Base-by-base conservation (phyloP, 2,329 filamentous ascomycete genomes). In the Penicillium hesseltinei region DNA sequence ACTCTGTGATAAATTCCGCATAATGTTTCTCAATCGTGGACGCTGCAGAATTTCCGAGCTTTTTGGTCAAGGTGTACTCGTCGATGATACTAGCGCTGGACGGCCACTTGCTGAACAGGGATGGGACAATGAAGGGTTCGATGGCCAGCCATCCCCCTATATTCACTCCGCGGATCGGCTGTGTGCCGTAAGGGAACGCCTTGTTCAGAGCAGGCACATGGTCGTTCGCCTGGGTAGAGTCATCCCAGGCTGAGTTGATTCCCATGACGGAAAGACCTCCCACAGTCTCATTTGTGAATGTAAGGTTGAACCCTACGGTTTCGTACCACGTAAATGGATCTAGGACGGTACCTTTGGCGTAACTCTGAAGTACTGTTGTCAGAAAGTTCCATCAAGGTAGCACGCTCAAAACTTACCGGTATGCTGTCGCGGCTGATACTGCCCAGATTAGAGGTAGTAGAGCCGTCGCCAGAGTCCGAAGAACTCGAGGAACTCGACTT, bases 51-150 rank as follows among this genome's bases (percentile, higher is more conserved):
- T 83, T 71, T 0, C 91, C 93, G 1, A 97, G 82, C 62, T 89
- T 82, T 44, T 80, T 75, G 59, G 85, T 86, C 25, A 97, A 80
- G 0, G 90, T 96, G 75, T 85, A 97, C 73, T 99, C 94, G 69
- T 99, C 94, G 19, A 97, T 82, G 42, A 97, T 84, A 5, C 75
- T 85, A 78, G 78, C 87, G 64, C 75, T 77, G 2, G 76, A 73
- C 39, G 80, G 78, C 70, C 88, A 91, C 60, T 82, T 83, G 60
- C 85, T 77, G 77, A 99, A 99, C 27, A 96, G 82, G 0, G 92
- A 97, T 0, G 94, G 94, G 4, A 91, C 93, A 71, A 99, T 97
- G 73, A 96, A 97, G 0, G 94, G 94, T 69, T 99, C 94, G 13
- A 99, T 78, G 3, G 89, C 90, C 2, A 99, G 83, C 94, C 94